phyloP scores from a whole-genome alignment of 2,329 filamentous ascomycete species.

The Rhynchosporium secalis region DNA sequence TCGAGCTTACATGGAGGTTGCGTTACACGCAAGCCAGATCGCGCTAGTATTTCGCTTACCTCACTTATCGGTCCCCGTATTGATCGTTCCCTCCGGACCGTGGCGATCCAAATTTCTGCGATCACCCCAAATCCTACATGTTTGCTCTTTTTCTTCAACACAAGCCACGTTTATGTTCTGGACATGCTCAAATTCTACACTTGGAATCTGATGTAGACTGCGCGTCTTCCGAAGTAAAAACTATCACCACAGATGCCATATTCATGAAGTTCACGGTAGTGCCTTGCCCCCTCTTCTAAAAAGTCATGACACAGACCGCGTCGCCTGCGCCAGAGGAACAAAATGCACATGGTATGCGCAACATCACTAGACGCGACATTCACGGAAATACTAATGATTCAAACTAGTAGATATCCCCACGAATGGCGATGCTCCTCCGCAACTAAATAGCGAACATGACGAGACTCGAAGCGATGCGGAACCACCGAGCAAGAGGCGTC shows the following conservation, averaged over 20 bases:
- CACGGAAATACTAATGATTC: constrained; percentile 24
- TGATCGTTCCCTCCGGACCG: constrained; percentile 4
- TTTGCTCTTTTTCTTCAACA: constrained; percentile 40
- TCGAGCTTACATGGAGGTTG: constrained; percentile 12
- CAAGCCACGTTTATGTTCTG: constrained; percentile 48
- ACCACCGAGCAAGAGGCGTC: constrained; percentile 65
- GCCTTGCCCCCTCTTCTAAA: constrained; percentile 33
- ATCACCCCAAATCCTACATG: constrained; percentile 41
- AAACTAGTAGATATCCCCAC: constrained; percentile 30
- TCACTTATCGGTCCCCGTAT: background rate
- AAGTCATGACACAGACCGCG: constrained; percentile 42
- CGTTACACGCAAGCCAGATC: background rate
- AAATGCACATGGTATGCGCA: constrained; percentile 34
- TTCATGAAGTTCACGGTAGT: constrained; percentile 55
- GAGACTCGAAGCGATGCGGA: constrained; percentile 43
- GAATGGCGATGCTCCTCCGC: constrained; percentile 31
- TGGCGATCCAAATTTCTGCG: constrained; percentile 48
- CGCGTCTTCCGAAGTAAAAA: constrained; percentile 54
- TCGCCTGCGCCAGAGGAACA: constrained; percentile 38
- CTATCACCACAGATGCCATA: constrained; percentile 57
- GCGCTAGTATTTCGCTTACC: constrained; percentile 11
- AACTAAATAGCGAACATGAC: constrained; percentile 38
- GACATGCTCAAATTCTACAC: constrained; percentile 56
- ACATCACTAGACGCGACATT: constrained; percentile 9
- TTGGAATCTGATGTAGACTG: constrained; percentile 49